Conservation (phyloP, 2,329 filamentous ascomycete species). For the Sphaerulina musiva region DNA sequence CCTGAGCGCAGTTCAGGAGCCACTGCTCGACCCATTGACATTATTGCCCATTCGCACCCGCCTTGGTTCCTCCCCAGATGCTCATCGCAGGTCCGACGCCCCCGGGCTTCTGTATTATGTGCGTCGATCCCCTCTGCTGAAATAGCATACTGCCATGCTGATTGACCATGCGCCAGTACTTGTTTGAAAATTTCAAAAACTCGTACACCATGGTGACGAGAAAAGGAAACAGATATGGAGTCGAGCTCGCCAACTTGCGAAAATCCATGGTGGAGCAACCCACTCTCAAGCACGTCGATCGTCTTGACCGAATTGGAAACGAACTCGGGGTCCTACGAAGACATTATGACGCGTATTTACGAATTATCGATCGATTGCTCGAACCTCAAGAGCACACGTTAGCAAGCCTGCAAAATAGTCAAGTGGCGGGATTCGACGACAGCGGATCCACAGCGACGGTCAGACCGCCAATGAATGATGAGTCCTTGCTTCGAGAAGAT, state of each 20-base stretch:
- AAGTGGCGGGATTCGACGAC: conserved; percentile 29
- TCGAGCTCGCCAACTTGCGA: conserved; percentile 42
- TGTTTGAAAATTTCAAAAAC: conserved; percentile 61
- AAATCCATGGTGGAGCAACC: conserved; percentile 50
- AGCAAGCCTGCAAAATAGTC: conserved; percentile 41
- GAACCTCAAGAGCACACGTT: conserved; percentile 40
- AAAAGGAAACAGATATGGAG: conserved; percentile 42
- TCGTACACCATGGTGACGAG: conserved; percentile 52
- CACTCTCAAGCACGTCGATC: conserved; percentile 42
- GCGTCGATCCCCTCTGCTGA: background rate
- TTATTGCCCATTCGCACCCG: conserved; percentile 43
- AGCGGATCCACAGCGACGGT: conserved; percentile 24
- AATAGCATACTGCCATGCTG: background rate
- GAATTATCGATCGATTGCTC: conserved; percentile 54
- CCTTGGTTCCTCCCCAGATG: conserved; percentile 41
- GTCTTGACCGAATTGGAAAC: conserved; percentile 54
- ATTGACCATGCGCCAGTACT: conserved; percentile 36
- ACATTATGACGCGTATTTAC: conserved; percentile 55
- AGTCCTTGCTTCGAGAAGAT: conserved; percentile 19
- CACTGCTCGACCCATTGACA: conserved; percentile 37
- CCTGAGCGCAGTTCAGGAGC: conserved; percentile 46
- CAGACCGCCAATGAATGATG: conserved; percentile 14
- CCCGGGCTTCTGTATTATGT: conserved; percentile 56
- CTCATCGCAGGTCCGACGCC: conserved; percentile 46
- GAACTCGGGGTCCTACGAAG: conserved; percentile 56